Base-by-base conservation (phyloP, 371 early-diverging fungal genomes). In the Rhizomucor pusillus region DNA sequence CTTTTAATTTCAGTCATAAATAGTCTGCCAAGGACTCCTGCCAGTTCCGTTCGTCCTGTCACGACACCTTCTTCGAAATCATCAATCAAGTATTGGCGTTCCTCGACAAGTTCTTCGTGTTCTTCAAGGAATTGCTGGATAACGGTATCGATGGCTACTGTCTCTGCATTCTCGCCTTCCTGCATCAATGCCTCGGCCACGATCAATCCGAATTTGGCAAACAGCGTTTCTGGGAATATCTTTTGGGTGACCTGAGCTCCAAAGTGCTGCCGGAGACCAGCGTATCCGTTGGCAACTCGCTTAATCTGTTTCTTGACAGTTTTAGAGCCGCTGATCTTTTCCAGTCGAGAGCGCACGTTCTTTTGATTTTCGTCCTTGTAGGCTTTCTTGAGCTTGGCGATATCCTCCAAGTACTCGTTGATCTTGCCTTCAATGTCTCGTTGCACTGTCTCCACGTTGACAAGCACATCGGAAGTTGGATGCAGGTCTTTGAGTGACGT, bases 1-100 rank as follows among this genome's bases (percentile, higher is more conserved):
- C 88, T 72, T 60, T 83, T 80, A 5, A 86, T 87, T 59, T 89
- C 89, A 34, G 82, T 81, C 50, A 89, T 74, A 68, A 87, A 83
- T 56, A 86, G 65, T 54, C 85, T 83, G 12, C 88, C 88, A 7
- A 86, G 59, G 45, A 89, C 75, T 23, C 85, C 88, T 0, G 86
- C 84, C 36, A 89, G 63, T 47, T 85, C 85, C 29, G 77, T 74
- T 16, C 87, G 74, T 25, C 89, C 89, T 0, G 79, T 81, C 39
- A 77, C 65, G 43, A 89, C 64, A 10, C 89, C 89, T 48, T 87
- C 86, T 4, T 77, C 80, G 63, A 81, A 87, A 40, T 85, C 80
- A n/a, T 82, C 76, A 7, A 82, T 66, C 19, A 87, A 59, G 51
- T 79, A 76, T 64, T 81, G 77, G 1, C 87, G 68, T 44, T 78